phyloP scores from a whole-genome alignment of 257 asterid species.

The Coffea canephora region DNA sequence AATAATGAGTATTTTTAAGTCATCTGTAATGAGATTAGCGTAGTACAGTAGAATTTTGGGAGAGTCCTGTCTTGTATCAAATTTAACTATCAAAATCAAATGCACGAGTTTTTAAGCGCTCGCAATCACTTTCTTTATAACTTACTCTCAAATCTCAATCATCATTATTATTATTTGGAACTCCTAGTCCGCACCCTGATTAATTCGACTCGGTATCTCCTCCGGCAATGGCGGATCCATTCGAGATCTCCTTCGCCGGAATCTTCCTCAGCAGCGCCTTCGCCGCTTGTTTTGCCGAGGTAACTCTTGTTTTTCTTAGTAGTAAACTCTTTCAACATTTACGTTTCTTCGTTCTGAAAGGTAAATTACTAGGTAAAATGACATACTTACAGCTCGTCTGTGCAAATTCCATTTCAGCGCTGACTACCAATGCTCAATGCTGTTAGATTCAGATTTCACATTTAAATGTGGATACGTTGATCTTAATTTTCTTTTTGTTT shows the following conservation, averaged over 20 bases:
- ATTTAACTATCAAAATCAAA: background rate
- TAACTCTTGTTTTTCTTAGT: conserved; percentile 4
- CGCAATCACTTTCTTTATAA: background rate
- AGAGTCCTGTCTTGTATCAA: background rate
- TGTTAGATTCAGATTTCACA: no score
- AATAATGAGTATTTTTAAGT: no score
- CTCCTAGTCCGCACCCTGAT: background rate
- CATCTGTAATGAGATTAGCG: background rate
- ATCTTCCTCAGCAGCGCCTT: conserved; percentile 74
- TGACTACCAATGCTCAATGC: no score
- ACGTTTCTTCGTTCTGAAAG: no score
- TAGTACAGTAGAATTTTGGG: background rate
- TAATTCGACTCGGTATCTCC: conserved; percentile 16
- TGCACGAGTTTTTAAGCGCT: background rate
- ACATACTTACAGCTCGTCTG: no score
- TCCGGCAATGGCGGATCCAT: conserved; percentile 62
- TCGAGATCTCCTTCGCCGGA: conserved; percentile 71
- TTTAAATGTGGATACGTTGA: no score
- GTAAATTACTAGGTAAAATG: no score
- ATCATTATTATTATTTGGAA: background rate
- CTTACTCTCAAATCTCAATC: background rate
- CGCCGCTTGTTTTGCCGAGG: conserved; percentile 96
- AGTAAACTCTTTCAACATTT: background rate
- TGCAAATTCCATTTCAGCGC: no score
- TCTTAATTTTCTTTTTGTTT: no score